Conservation (phyloP, 176 grass and related monocot genomes). For the Dactylis glomerata region DNA sequence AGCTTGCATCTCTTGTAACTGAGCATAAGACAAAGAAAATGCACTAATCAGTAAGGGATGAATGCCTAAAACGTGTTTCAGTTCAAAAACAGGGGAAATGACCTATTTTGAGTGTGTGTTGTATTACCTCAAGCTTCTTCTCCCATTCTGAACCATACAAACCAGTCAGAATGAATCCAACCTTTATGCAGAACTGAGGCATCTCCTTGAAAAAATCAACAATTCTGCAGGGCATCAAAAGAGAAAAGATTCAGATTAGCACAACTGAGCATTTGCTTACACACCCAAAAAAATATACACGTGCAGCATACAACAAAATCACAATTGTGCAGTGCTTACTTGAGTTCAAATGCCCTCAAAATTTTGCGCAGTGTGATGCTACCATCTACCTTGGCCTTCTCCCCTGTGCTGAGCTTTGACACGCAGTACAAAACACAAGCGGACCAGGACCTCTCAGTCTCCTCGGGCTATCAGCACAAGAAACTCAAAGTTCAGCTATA, state of each 20-base stretch:
- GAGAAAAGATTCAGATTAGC: conserved; percentile 5
- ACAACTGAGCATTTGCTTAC: background rate
- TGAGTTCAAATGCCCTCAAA: conserved; percentile 73
- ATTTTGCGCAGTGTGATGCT: conserved; percentile 68
- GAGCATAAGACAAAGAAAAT: conserved; percentile 27
- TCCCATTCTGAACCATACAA: conserved; percentile 95
- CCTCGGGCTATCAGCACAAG: conserved; percentile 57
- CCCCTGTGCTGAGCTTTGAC: conserved; percentile 60
- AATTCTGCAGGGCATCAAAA: conserved; percentile 52
- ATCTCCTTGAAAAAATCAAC: conserved; percentile 93
- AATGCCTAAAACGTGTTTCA: background rate
- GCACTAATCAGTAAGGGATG: background rate
- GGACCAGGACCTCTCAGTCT: conserved; percentile 79
- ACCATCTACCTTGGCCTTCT: conserved; percentile 50
- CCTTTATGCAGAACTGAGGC: conserved; percentile 94
- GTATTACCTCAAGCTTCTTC: conserved; percentile 80
- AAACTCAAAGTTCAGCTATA: conserved; percentile 12
- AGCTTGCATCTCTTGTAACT: conserved; percentile 89
- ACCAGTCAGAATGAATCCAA: conserved; percentile 52
- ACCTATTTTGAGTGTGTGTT: background rate
- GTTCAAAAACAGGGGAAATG: conserved; percentile 1
- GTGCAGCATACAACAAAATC: background rate
- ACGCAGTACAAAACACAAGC: conserved; percentile 86
- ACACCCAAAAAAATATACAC: background rate
- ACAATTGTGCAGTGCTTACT: conserved; percentile 35